Evolutionary conservation across 495 filamentous ascomycete species (phyloP).

Genomic region (Daldinia loculata): DNA sequence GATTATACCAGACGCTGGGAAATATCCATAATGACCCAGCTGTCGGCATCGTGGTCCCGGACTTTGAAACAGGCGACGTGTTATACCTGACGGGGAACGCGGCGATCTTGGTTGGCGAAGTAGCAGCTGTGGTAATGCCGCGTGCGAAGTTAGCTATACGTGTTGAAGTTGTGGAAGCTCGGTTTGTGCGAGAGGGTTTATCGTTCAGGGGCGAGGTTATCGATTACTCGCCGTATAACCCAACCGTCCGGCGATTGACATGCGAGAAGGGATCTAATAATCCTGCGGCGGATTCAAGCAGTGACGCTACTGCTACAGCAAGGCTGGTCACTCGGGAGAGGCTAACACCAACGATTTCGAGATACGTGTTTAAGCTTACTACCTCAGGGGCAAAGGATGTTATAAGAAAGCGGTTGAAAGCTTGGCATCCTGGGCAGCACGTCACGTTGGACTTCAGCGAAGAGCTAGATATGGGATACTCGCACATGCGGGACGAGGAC

Average conservation of each 20-base stretch:
- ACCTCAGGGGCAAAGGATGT: background rate
- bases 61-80: conserved; percentile 74
- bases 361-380: conserved; percentile 67
- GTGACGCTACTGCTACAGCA: conserved; percentile 49
- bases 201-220: conserved; percentile 68
- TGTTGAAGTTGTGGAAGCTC: conserved; percentile 66
- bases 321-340: conserved; percentile 61
- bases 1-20: conserved; percentile 82
- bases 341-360: conserved; percentile 70
- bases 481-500: conserved; percentile 82
- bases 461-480: conserved; percentile 74
- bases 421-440: conserved; percentile 76
- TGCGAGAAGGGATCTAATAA: conserved; percentile 31
- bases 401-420: background rate
- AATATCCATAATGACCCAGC: conserved; percentile 72
- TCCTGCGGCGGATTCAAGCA: background rate
- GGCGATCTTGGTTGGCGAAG: conserved; percentile 68
- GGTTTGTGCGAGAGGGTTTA: conserved; percentile 69
- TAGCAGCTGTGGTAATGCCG: conserved; percentile 67
- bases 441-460: conserved; percentile 73
- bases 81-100: conserved; percentile 74
- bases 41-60: conserved; percentile 72
- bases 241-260: conserved; percentile 48
- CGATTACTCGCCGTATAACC: conserved; percentile 74
- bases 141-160: conserved; percentile 76